phyloP scores from a whole-genome alignment of 805 yeast genomes.

The Yamadazyma sp. region DNA sequence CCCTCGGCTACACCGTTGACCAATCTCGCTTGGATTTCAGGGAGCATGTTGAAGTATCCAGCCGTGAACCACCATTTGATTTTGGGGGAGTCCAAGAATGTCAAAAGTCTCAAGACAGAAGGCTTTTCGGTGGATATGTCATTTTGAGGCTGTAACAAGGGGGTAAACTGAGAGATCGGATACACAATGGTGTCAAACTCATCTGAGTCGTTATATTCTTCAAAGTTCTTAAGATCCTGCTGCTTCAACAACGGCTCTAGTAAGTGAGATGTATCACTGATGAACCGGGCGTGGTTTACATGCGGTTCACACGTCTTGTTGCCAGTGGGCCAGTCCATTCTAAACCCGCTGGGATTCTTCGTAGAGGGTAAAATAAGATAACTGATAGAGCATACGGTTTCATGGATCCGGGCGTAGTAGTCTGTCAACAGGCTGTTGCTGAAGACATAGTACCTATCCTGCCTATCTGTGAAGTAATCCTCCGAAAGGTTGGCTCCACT shows the following conservation, averaged over 20 bases:
- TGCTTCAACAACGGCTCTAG: conserved; percentile 61
- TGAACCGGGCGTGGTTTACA: conserved; percentile 49
- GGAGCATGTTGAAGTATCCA: conserved; percentile 91
- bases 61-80: conserved; percentile 88
- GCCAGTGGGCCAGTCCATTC: conserved; percentile 70
- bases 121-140: conserved; percentile 77
- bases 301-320: conserved; percentile 71
- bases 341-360: conserved; percentile 47
- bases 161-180: conserved; percentile 90
- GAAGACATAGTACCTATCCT: conserved; percentile 86
- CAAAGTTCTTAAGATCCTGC: conserved; percentile 29
- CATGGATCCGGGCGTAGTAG: conserved; percentile 72
- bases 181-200: conserved; percentile 66
- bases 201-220: conserved; percentile 33
- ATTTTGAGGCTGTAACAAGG: conserved; percentile 61
- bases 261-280: conserved; percentile 54
- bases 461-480: conserved; percentile 93
- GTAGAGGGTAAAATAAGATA: conserved; percentile 56
- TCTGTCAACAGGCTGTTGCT: conserved; percentile 56
- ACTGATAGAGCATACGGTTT: conserved; percentile 66
- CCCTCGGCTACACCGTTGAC: conserved; percentile 61
- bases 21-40: conserved; percentile 62
- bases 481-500: conserved; percentile 89
- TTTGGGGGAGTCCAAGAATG: conserved; percentile 52
- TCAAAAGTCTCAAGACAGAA: conserved; percentile 59